Base-by-base conservation (phyloP, 108 stramenopile genomes). In the Conticribra weissflogii region DNA sequence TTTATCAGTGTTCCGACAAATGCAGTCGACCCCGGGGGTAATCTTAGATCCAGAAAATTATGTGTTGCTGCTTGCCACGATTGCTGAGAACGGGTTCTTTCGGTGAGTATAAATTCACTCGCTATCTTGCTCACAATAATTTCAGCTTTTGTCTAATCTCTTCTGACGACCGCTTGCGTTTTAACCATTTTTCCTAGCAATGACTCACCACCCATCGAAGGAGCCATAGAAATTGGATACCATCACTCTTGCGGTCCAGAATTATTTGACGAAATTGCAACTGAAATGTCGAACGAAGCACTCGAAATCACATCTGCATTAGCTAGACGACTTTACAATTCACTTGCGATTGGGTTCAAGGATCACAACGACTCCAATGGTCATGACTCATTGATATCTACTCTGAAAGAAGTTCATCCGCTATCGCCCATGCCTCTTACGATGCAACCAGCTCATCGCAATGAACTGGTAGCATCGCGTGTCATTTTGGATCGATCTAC, bases 51-150 rank as follows among this genome's bases (percentile, higher is more conserved):
- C 86, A 33, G 90, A 92, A 59, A 92, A 83, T 23, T 95, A 89
- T 68, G 79, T 86, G 21, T 68, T 83, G 47, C 64, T 92, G 24
- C 62, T 95, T 23, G 59, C 83, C 29, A 73, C 82, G 9, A 54
- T 95, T 22, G 89, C 91, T 9, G 88, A 90, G 59, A 74, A 90
- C 47, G 85, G 89, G 27, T 85, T 53, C 33, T 95, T 95, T 66
- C 50, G 77, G 72, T 58, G 47, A 68, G 59, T 54, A 4, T n/a
- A n/a, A n/a, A n/a, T n/a, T n/a, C n/a, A n/a, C n/a, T n/a, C n/a
- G n/a, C n/a, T n/a, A n/a, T n/a, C n/a, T n/a, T n/a, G n/a, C n/a
- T n/a, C n/a, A n/a, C n/a, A n/a, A n/a, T n/a, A n/a, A n/a, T n/a
- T n/a, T n/a, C n/a, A n/a, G n/a, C n/a, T n/a, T n/a, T n/a, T n/a